phyloP scores from a whole-genome alignment of 208 protist genomes.

The Trypanosoma avium region DNA sequence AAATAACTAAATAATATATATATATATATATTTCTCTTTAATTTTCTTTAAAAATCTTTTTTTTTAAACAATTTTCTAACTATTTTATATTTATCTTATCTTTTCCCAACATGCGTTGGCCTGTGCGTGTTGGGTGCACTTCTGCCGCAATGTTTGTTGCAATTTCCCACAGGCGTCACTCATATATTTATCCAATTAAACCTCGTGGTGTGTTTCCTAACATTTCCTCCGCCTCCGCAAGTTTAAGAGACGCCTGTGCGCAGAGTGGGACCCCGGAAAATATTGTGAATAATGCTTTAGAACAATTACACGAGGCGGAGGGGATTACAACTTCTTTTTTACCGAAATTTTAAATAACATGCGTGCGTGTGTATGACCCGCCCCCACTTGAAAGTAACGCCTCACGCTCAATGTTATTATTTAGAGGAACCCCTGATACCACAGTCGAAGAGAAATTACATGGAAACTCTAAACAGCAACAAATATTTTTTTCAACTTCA shows the following conservation, averaged over 20 bases:
- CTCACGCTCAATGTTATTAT: conserved; percentile 7
- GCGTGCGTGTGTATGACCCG: conserved; percentile 19
- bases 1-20: too few species aligned
- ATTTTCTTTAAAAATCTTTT: not conserved
- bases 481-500: conserved; percentile 22
- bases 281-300: conserved; percentile 3
- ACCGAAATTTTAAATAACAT: not conserved
- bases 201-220: conserved; percentile 14
- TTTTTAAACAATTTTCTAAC: not conserved
- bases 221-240: not conserved
- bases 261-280: conserved; percentile 9
- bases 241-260: conserved; percentile 12
- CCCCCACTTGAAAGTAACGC: not conserved
- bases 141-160: too few species aligned
- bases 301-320: conserved; percentile 10
- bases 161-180: not conserved
- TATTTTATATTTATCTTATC: conserved; percentile 2
- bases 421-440: conserved; percentile 10
- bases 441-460: conserved; percentile 9
- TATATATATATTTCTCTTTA: not conserved
- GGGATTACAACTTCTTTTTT: not conserved
- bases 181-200: not conserved
- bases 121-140: not conserved
- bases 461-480: too few species aligned
- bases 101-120: not conserved